phyloP scores from a whole-genome alignment of 495 filamentous ascomycete species.

The Chlorociboria aeruginascens region DNA sequence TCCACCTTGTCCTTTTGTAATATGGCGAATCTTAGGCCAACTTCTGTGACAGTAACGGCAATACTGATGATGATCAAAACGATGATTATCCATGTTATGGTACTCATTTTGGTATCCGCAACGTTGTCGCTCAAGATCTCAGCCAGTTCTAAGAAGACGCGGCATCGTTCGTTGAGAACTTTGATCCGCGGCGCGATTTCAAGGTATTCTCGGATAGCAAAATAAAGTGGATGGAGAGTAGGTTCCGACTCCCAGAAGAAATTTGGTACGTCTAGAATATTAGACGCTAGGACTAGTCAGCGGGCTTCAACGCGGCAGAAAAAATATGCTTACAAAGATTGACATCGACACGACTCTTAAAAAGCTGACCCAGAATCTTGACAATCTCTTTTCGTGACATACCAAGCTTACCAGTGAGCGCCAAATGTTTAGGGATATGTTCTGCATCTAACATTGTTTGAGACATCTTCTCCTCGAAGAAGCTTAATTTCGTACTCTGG shows the following conservation, averaged over 20 bases:
- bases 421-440: slow-evolving; percentile 77
- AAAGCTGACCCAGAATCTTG: slow-evolving; percentile 77
- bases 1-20: slow-evolving; percentile 36
- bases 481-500: slow-evolving; percentile 91
- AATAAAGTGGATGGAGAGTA: slow-evolving; percentile 87
- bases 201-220: slow-evolving; percentile 90
- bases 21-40: slow-evolving; percentile 76
- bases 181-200: slow-evolving; percentile 92
- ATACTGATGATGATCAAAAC: slow-evolving; percentile 85
- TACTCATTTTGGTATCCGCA: slow-evolving; percentile 85
- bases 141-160: slow-evolving; percentile 91
- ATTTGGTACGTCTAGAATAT: slow-evolving; percentile 92
- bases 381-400: slow-evolving; percentile 91
- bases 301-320: background rate
- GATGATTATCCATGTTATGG: slow-evolving; percentile 96
- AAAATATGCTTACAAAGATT: slow-evolving; percentile 67
- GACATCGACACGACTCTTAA: slow-evolving; percentile 90
- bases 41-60: slow-evolving; percentile 79
- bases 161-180: slow-evolving; percentile 91
- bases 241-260: slow-evolving; percentile 99
- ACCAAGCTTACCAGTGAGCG: slow-evolving; percentile 78
- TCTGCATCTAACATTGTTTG: slow-evolving; percentile 88
- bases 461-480: slow-evolving; percentile 95
- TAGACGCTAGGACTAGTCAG: slow-evolving; percentile 52
- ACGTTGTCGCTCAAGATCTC: slow-evolving; percentile 90